Percentiles rank a stretch among this genome's conserved stretches.
phyloP scores from a whole-genome alignment of 1,284 basidiomycete genomes.

The Wolfiporia cocos region DNA sequence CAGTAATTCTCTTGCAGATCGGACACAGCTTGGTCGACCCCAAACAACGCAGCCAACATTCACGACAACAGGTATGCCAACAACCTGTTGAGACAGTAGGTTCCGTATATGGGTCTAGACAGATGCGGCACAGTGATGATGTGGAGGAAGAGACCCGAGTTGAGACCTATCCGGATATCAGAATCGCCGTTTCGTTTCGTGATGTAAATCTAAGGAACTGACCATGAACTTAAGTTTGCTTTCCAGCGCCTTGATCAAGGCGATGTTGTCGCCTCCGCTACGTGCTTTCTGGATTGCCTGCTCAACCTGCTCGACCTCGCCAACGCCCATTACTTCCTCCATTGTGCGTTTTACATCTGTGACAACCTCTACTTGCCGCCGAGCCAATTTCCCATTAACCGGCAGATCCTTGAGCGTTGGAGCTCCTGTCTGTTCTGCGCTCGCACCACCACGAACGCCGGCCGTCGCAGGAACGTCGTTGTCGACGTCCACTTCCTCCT shows the following conservation, averaged over 20 bases:
- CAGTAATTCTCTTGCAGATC: constrained; percentile 78
- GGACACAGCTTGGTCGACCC: constrained; percentile 78
- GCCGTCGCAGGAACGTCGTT: constrained; percentile 37
- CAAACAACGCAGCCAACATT: constrained; percentile 75
- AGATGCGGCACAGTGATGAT: constrained; percentile 63
- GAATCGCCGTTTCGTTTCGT: not conserved
- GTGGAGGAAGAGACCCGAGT: constrained; percentile 39
- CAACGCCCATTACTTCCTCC: constrained; percentile 37
- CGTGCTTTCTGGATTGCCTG: constrained; percentile 42
- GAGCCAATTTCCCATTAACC: constrained; percentile 40
- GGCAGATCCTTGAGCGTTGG: constrained; percentile 45
- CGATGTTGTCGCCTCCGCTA: constrained; percentile 38
- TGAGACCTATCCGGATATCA: constrained; percentile 33
- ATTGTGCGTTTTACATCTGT: constrained; percentile 32
- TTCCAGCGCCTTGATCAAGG: constrained; percentile 50
- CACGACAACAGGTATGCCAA: constrained; percentile 78
- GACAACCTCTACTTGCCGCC: constrained; percentile 19
- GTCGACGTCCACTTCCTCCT: constrained; percentile 34
- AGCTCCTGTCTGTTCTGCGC: constrained; percentile 9
- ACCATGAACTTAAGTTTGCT: constrained; percentile 55
- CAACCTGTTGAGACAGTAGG: constrained; percentile 78
- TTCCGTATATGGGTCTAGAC: constrained; percentile 68
- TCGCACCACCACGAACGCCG: constrained; percentile 13
- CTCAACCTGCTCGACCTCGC: constrained; percentile 43
- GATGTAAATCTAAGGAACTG: constrained; percentile 20